phyloP scores from a whole-genome alignment of 2,329 filamentous ascomycete species.

The Nemania sp. region DNA sequence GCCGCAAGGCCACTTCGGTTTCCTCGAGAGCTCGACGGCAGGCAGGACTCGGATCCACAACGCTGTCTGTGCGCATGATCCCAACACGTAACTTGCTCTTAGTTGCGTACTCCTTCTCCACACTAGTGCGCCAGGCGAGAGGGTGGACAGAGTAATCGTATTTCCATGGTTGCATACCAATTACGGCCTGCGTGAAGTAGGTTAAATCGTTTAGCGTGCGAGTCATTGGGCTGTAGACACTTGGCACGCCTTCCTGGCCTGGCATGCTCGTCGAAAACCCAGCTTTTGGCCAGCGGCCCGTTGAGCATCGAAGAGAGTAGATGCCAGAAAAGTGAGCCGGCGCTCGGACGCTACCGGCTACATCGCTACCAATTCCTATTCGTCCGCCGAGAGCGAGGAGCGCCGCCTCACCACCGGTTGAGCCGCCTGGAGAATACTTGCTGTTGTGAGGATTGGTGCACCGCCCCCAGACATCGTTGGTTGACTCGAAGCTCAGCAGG shows the following conservation, averaged over 20 bases:
- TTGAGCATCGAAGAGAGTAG: conserved; percentile 84
- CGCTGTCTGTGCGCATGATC: conserved; percentile 75
- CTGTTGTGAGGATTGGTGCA: conserved; percentile 80
- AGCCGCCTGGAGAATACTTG: conserved; percentile 87
- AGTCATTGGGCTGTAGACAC: conserved; percentile 91
- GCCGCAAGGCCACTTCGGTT: conserved; percentile 68
- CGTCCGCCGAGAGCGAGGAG: conserved; percentile 80
- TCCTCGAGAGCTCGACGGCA: conserved; percentile 76
- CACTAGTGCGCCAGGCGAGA: conserved; percentile 71
- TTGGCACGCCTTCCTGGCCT: conserved; percentile 86
- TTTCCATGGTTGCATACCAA: conserved; percentile 83
- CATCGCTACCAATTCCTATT: conserved; percentile 89
- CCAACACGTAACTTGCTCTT: conserved; percentile 72
- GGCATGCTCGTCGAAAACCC: conserved; percentile 87
- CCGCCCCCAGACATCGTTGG: conserved; percentile 77
- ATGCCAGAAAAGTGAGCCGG: conserved; percentile 90
- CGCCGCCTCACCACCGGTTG: conserved; percentile 83
- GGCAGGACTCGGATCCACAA: conserved; percentile 84
- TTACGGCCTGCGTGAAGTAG: conserved; percentile 79
- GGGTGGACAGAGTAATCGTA: conserved; percentile 88
- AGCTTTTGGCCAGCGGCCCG: conserved; percentile 85
- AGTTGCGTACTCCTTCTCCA: conserved; percentile 60
- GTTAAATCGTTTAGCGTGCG: conserved; percentile 79
- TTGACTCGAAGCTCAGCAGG: conserved; percentile 82
- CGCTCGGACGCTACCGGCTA: conserved; percentile 83